Evolutionary conservation across 306 rosid species (phyloP).

Genomic region (Sechiopsis laciniata): DNA sequence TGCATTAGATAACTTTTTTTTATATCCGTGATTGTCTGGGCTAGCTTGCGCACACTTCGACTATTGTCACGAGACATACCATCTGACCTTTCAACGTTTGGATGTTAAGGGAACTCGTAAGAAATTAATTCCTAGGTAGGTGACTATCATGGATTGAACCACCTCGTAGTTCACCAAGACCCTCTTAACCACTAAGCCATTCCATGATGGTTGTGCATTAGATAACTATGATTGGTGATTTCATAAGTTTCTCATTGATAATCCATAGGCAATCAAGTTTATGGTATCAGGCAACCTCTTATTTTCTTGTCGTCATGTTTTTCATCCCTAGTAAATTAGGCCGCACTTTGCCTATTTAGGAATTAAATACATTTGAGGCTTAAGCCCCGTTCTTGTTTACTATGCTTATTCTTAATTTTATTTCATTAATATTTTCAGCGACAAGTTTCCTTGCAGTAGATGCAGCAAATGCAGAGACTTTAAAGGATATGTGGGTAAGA

Average conservation of each 20-base stretch:
- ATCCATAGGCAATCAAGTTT: neutral
- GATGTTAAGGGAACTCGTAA: too few relatives aligned
- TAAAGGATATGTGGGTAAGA: constrained; percentile 29
- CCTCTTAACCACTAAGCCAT: too few relatives aligned
- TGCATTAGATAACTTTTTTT: neutral
- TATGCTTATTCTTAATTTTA: constrained; percentile 10
- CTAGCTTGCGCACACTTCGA: too few relatives aligned
- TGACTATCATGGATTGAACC: too few relatives aligned
- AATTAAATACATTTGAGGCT: neutral
- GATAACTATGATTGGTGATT: neutral
- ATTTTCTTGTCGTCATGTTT: neutral
- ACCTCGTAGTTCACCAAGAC: too few relatives aligned
- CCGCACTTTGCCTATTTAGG: neutral
- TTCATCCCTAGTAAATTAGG: neutral
- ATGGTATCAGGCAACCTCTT: constrained; percentile 6
- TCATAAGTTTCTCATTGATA: neutral
- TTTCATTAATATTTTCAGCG: constrained; percentile 39
- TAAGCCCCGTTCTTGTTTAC: neutral
- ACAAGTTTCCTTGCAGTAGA: constrained; percentile 50
- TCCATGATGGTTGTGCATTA: too few relatives aligned
- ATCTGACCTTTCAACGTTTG: too few relatives aligned
- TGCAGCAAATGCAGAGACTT: constrained; percentile 65
- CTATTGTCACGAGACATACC: too few relatives aligned
- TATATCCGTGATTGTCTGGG: too few relatives aligned
- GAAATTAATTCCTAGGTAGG: too few relatives aligned